Evolutionary conservation across 177 flowering plant species (phyloP), one percentile per base, ranked within the genome.

Genomic region (Tripterygium wilfordii): DNA sequence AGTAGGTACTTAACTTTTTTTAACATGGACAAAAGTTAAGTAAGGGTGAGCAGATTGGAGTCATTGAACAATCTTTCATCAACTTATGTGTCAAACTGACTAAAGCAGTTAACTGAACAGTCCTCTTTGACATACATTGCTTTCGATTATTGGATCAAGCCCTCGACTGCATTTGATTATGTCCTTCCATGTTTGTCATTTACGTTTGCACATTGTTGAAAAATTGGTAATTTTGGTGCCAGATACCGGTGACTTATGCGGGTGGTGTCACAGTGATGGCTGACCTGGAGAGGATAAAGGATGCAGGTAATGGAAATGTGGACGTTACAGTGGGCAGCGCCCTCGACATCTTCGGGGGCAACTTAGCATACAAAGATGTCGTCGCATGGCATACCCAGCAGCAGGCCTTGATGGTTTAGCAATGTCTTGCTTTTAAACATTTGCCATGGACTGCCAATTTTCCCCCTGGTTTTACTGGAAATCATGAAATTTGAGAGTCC

Each of bases 241-340:
- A 88, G 96, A 82, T 88, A 59, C 96, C 86, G 1, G 96, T 85
- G 42, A 85, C 96, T 24, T 88, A 88, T 60, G 94, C 96, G 48
- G 88, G 96, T 45, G 96, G 96, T 8, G 96, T 85, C 8, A 79
- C 83, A 0, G 69, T 57, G 16, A 68, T 88, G 79, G 76, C 45
- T 10, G 96, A 88, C 61, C 57, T 88, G 48, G 94, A 88, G 67
- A 77, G 65, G 66, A 88, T 85, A 60, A 79, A 75, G 57, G 54
- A 38, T 22, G 86, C 94, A 3, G 94, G 87, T 10, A 58, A 23
- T 54, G 86, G 67, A 8, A 64, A 66, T 10, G 96, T 85, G 24
- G 90, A 88, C 72, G 94, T 80, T 13, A 88, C 96, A 0, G 94
- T 88, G 20, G 96, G 96, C 27, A 88, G 96, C 48, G 90, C 96